Conservation (phyloP, 164 flowering plant species). For the Berberis vulgaris region DNA sequence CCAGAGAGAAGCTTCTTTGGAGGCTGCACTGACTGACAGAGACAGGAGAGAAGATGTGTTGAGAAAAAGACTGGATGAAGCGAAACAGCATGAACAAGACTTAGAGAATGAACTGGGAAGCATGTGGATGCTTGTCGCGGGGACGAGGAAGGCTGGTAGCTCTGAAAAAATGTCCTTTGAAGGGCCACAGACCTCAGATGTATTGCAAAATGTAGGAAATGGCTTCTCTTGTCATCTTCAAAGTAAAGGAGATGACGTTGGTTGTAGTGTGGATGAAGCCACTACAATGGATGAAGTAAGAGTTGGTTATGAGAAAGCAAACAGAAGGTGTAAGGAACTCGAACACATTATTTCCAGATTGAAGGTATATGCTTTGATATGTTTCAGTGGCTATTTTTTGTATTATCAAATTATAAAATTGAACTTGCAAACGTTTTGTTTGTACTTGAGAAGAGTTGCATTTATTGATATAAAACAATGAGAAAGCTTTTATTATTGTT, state of each 20-base stretch:
- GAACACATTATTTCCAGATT: constrained; percentile 37
- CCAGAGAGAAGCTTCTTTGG: constrained; percentile 52
- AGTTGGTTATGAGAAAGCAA: constrained; percentile 33
- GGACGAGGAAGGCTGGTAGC: constrained; percentile 38
- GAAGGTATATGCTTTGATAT: constrained; percentile 31
- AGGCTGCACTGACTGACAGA: constrained; percentile 46
- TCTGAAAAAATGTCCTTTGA: constrained; percentile 22
- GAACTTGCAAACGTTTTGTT: no score
- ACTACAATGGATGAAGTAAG: constrained; percentile 29
- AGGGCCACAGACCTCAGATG: constrained; percentile 11
- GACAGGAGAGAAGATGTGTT: constrained; percentile 44
- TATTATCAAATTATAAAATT: no score
- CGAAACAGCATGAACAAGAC: constrained; percentile 48
- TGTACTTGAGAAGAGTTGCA: no score
- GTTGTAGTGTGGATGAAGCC: constrained; percentile 8
- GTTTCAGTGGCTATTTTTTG: background rate
- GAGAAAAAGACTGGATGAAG: constrained; percentile 42
- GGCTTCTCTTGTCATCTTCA: constrained; percentile 19
- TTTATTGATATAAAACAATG: no score
- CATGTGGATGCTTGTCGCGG: constrained; percentile 73
- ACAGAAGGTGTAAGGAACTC: constrained; percentile 41
- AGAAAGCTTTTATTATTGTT: no score
- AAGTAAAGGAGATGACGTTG: constrained; percentile 14
- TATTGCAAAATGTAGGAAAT: constrained; percentile 11
- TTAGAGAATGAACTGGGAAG: constrained; percentile 74